Evolutionary conservation across 2,329 filamentous ascomycete genomes (phyloP), one percentile per base, ranked within the genome.

Genomic region (Colletotrichum abscissum): DNA sequence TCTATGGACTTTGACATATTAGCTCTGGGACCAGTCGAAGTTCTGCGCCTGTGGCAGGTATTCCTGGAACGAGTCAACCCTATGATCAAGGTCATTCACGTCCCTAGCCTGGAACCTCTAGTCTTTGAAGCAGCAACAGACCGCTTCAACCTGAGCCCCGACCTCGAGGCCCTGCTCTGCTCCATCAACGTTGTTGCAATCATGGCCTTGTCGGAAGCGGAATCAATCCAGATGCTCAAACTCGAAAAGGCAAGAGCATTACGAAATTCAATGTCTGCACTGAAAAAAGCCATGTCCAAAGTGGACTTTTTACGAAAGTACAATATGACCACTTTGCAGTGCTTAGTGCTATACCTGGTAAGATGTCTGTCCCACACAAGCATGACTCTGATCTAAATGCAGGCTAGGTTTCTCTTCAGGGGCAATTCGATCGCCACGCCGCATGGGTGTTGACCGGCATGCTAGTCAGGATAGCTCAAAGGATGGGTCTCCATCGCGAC

Each of bases 41-140:
- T 49, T n/a, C 59, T 94, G 76, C 87, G 88, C 63, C 85, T 95
- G 5, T 96, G 94, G 93, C 92, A 94, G 79, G 85, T 90, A 7
- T 95, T 92, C 75, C 83, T 95, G 4, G 91, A 94, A 63, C 91
- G 93, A 72, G 91, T 95, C 67, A 93, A 95, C 76, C 93, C 93
- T 0, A 80, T 94, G 60, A 89, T 91, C 75, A 95, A 95, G 79
- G 83, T 90, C 57, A 90, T 94, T 42, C 94, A 96, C 78, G 88
- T 92, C 1, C 93, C 93, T 0, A 91, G 91, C 9, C 74, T 81
- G 0, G 79, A 82, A 4, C 78, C 80, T 7, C 76, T 78, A 4
- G 76, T 82, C 3, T 58, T 81, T 4, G 77, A 81, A 4, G 80
- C 79, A 1, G 77, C 70, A 8, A 81, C 79, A 76, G 76, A 81